These are phyloP conservation scores for Auricularia heimuer DNA, from an alignment of 768 basidiomycete genomes.

Conservation along the genomic window DNA sequence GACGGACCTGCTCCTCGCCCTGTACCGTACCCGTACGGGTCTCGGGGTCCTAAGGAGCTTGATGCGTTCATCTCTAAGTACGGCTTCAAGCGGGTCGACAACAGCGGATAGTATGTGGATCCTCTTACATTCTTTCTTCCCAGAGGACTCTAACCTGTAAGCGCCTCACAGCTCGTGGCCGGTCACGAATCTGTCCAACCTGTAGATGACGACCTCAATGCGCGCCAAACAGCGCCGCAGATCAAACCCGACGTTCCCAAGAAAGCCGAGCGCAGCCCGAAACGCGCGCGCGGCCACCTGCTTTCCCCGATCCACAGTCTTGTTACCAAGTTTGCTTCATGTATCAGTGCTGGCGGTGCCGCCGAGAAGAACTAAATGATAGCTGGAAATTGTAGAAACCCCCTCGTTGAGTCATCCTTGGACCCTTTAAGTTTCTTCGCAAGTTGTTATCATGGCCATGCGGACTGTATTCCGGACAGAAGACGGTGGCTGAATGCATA, in stretches of 20 bases:
- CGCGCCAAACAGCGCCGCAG: neutral
- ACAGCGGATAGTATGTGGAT: conserved; percentile 58
- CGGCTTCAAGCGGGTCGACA: conserved; percentile 61
- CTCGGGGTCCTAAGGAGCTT: conserved; percentile 83
- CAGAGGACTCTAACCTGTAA: conserved; percentile 4
- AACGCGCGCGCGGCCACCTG: neutral
- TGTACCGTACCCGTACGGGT: conserved; percentile 80
- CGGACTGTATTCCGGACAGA: no score
- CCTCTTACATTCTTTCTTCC: conserved; percentile 7
- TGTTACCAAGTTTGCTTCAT: neutral
- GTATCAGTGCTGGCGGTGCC: neutral
- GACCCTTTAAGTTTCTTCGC: no score
- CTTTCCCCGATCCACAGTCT: neutral
- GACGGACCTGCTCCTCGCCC: conserved; percentile 59
- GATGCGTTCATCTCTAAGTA: conserved; percentile 65
- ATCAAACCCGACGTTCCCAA: neutral
- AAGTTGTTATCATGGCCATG: no score
- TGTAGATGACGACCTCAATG: neutral
- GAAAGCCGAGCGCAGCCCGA: neutral
- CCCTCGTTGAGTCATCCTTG: no score
- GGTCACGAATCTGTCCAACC: conserved; percentile 45
- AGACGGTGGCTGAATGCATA: no score
- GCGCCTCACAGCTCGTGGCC: conserved; percentile 54
- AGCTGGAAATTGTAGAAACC: no score
- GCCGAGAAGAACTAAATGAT: no score